Evolutionary conservation across 2,329 filamentous ascomycete genomes (phyloP), one percentile per base, ranked within the genome.

Genomic region (Fusarium tjaetaba): DNA sequence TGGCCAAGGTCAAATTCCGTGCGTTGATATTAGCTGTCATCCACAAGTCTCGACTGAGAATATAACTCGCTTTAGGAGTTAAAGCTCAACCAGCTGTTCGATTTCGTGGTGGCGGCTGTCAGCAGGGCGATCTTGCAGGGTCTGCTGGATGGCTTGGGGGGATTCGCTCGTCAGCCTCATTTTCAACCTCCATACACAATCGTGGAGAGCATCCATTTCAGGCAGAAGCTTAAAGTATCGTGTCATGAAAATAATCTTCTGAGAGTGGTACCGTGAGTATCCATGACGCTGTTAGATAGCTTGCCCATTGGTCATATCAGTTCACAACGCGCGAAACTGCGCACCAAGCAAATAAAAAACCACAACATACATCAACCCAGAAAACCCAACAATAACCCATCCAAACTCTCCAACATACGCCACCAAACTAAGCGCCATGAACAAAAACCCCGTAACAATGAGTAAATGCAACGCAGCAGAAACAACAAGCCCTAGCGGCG

Each of bases 241-340:
- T 32, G 11, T 32, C 28, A 28, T 28, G 5, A 28, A 28, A 28
- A 28, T 28, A 28, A 28, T 28, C 28, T 10, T 32, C 30, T 11
- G 11, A 32, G 30, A 32, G 11, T 32, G 30, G 30, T 32, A 13
- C 30, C 30, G 30, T 32, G 30, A 32, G 11, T 30, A n/a, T n/a
- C n/a, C n/a, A n/a, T n/a, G n/a, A n/a, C n/a, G n/a, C n/a, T n/a
- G n/a, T n/a, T n/a, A n/a, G n/a, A n/a, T 30, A 11, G 22, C 24
- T 20, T 20, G 11, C 11, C 7, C 5, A 13, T 5, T 26, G 0
- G 7, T 2, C 16, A 26, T 26, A 9, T 4, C 8, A 26, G 3
- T 11, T 48, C 22, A 51, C 48, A 14, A 32, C 3, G 48, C 48
- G 1, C 48, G 22, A 51, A 51, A 51, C 7, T 51, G 48, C 22